Evolutionary conservation across 2,329 filamentous ascomycete species (phyloP), one percentile per base, ranked within the genome.

Genomic region (Bipolaris cookei): DNA sequence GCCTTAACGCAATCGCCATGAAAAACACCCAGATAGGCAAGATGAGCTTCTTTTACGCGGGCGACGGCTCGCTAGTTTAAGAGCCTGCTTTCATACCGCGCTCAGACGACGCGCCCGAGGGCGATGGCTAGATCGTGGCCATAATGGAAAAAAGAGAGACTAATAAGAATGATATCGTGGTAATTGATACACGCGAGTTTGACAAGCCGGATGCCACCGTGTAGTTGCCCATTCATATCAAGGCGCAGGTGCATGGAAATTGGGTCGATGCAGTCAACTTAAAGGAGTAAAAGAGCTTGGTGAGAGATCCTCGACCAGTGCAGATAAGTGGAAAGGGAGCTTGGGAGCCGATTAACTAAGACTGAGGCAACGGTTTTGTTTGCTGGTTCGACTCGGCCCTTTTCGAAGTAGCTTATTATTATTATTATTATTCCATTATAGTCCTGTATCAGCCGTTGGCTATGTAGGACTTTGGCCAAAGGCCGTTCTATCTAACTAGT

Each of bases 61-160:
- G 69, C 7, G 68, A 64, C 42, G 67, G 66, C 13, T 68, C 73
- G 13, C 77, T 79, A 0, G 78, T 81, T 55, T 80, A 84, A 63
- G 82, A 84, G 62, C 82, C 81, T 0, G 77, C 80, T 0, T 83
- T 83, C 57, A 78, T 83, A 16, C 81, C 82, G 2, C 68, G 73
- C n/a, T 65, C 65, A 0, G 70, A 75, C 3, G 73, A 74, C 28
- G 77, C 74, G 1, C 69, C 56, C 3, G 80, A 83, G 60, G 81
- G 79, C 1, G 80, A 83, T 60, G 82, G 81, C 1, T 83, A 80
- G 54, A 64, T 82, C 28, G 71, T 79, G 38, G 76, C 78, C n/a
- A 73, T 81, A 48, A 69, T 80, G 37, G 81, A 82, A 59, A 75
- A 62, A 2, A 39, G 46, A 13, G 47, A 37, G 1, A 46, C 41